Evolutionary conservation across 441 rosid species (phyloP), one percentile per base, ranked within the genome.

Genomic region (Populus tomentosa): DNA sequence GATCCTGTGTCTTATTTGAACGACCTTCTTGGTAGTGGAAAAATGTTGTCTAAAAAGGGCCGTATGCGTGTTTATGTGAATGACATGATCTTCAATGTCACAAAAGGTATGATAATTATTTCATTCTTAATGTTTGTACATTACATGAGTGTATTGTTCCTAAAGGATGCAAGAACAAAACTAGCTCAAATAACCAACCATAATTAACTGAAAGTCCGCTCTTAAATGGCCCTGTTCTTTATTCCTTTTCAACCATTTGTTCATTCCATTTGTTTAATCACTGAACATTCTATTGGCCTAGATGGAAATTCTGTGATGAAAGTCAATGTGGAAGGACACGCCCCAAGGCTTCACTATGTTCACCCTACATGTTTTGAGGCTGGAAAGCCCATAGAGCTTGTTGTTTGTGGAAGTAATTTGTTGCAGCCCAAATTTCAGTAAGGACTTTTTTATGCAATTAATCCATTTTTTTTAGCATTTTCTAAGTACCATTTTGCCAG

Each of bases 331-430:
- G 84, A 86, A 85, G 71, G 83, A 74, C 87, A 61, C 59, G 87
- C 90, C 28, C 98, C 98, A 1, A 87, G 83, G 78, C 97, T 94
- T 84, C 98, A 92, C 80, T 91, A 85, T 84, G 93, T 96, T 82
- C 86, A 91, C n/a, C n/a, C n/a, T n/a, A n/a, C n/a, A n/a, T n/a
- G n/a, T n/a, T n/a, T n/a, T n/a, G n/a, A n/a, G n/a, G n/a, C n/a
- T n/a, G n/a, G n/a, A n/a, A n/a, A n/a, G n/a, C n/a, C n/a, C n/a
- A n/a, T n/a, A n/a, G n/a, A n/a, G n/a, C n/a, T n/a, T n/a, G n/a
- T n/a, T n/a, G n/a, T n/a, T n/a, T n/a, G n/a, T n/a, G n/a, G n/a
- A n/a, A n/a, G n/a, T n/a, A n/a, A n/a, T n/a, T n/a, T n/a, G n/a
- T n/a, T 84, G 83, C 97, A 89, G 71, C 85, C 94, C 77, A 91